Evolutionary conservation across 305 asterid genomes (phyloP).

Genomic region (Solanum hybrid): DNA sequence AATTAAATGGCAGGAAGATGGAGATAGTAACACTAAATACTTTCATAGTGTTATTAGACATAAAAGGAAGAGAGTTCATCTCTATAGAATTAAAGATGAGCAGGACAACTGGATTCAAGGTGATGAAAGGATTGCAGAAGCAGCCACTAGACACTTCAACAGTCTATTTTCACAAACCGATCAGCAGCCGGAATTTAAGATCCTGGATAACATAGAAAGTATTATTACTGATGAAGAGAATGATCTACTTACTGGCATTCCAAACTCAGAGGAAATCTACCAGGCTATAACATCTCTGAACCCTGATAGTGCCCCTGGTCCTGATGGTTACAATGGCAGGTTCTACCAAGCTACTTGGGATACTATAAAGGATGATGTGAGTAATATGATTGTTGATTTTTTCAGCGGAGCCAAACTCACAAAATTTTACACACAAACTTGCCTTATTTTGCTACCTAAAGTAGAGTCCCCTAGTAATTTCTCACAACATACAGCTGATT

Average conservation of each 20-base stretch:
- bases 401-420: neutral
- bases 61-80: neutral
- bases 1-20: neutral
- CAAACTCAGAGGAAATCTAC: neutral
- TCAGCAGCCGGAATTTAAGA: neutral
- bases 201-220: neutral
- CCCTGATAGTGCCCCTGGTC: neutral
- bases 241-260: neutral
- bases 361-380: neutral
- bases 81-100: neutral
- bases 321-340: neutral
- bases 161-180: neutral
- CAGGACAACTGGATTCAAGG: neutral
- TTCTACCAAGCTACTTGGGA: neutral
- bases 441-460: neutral
- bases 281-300: neutral
- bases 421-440: neutral
- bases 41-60: neutral
- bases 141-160: neutral
- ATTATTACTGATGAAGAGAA: neutral
- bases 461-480: neutral
- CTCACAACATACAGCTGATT: neutral
- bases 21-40: neutral
- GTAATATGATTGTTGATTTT: neutral
- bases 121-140: neutral